Conservation (phyloP, 441 rosid genomes). For the Gossypium davidsonii region DNA sequence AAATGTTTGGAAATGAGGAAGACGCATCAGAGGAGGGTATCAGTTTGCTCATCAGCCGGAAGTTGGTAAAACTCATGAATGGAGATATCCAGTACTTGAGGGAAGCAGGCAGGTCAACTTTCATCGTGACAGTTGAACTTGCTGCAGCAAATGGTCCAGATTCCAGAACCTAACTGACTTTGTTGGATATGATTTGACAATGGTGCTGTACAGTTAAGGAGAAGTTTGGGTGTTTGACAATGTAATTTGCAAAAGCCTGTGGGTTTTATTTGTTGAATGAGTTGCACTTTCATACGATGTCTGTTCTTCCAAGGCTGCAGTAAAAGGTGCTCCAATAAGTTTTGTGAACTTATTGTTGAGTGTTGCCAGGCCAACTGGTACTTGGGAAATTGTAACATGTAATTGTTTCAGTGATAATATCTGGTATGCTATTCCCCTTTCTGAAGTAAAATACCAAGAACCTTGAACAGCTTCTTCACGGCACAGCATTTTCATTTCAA, state of each 20-base stretch:
- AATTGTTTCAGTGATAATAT: neutral
- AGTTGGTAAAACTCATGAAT: slow-evolving; percentile 74
- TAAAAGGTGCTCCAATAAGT: neutral
- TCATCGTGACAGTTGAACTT: slow-evolving; percentile 67
- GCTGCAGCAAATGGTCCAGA: slow-evolving; percentile 48
- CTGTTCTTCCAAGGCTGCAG: slow-evolving; percentile 6
- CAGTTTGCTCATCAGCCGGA: slow-evolving; percentile 68
- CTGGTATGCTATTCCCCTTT: neutral
- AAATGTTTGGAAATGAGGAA: slow-evolving; percentile 66
- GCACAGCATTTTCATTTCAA: neutral
- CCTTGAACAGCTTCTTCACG: neutral
- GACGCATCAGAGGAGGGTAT: slow-evolving; percentile 77
- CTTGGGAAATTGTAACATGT: slow-evolving; percentile 6
- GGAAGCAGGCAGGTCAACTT: slow-evolving; percentile 63
- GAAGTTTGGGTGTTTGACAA: slow-evolving; percentile 9
- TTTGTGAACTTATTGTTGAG: neutral
- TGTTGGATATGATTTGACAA: neutral
- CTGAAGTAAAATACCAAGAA: neutral
- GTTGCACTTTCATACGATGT: neutral
- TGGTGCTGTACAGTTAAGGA: slow-evolving; percentile 4
- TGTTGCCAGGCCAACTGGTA: neutral
- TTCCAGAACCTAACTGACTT: neutral
- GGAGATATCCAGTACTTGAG: slow-evolving; percentile 91
- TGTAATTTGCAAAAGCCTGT: neutral
- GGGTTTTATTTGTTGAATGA: slow-evolving; percentile 7